phyloP scores from a whole-genome alignment of 352 stramenopile species.

The Globisporangium abappressorium region DNA sequence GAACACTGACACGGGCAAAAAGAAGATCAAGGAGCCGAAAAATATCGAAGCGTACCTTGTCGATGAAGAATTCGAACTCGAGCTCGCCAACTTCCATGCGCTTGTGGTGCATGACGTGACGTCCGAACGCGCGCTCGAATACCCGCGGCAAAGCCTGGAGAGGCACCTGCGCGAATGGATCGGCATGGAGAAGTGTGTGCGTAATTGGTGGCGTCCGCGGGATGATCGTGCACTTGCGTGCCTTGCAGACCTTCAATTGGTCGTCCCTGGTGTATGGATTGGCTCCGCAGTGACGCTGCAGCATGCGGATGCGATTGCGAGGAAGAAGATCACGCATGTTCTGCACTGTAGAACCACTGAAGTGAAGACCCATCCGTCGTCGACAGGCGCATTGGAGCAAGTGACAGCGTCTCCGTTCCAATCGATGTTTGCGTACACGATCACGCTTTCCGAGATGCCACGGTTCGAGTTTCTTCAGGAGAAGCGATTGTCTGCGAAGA shows the following conservation, averaged over 20 bases:
- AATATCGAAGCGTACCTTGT: constrained; percentile 12
- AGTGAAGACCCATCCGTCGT: not conserved
- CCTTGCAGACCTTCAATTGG: constrained; percentile 31
- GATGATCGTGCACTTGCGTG: constrained; percentile 18
- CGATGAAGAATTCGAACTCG: constrained; percentile 22
- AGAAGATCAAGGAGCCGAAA: not conserved
- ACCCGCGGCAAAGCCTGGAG: constrained; percentile 5
- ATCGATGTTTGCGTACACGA: constrained; percentile 12
- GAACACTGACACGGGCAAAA: too few species aligned
- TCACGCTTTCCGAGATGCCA: constrained; percentile 12
- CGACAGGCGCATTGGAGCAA: not conserved
- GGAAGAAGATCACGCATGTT: constrained; percentile 21
- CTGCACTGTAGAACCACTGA: constrained; percentile 12
- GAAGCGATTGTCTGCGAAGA: not conserved
- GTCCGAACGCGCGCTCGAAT: constrained; percentile 12
- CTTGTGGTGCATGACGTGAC: constrained; percentile 12
- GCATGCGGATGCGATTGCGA: constrained; percentile 11
- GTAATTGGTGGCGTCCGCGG: constrained; percentile 14
- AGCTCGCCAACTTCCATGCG: constrained; percentile 25
- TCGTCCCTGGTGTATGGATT: constrained; percentile 33
- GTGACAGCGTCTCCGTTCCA: not conserved
- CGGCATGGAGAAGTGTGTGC: constrained; percentile 1
- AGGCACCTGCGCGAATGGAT: constrained; percentile 17
- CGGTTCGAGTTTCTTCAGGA: constrained; percentile 5
- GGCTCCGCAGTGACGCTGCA: constrained; percentile 26